Evolutionary conservation across 805 yeast genomes (phyloP).

Genomic region (Teunomyces funiuensis): DNA sequence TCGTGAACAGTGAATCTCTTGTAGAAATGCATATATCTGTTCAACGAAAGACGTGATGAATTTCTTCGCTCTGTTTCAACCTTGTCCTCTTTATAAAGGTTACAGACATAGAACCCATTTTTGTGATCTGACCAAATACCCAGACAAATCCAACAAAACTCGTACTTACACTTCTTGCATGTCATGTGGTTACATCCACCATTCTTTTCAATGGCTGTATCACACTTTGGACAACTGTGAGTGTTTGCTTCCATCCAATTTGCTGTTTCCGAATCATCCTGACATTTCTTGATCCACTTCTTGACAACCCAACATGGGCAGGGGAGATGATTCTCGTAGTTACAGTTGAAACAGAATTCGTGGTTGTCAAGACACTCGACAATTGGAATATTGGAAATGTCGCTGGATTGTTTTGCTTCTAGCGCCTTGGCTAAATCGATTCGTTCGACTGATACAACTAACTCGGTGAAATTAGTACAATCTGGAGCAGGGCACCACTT

Average conservation of each 20-base stretch:
- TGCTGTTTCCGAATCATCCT: slow-evolving; percentile 83
- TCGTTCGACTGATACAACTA: slow-evolving; percentile 16
- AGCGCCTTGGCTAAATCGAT: slow-evolving; percentile 17
- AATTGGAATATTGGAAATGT: slow-evolving; percentile 49
- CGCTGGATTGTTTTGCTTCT: slow-evolving; percentile 9
- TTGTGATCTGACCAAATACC: slow-evolving; percentile 75
- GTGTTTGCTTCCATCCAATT: slow-evolving; percentile 88
- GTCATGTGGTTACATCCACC: slow-evolving; percentile 98
- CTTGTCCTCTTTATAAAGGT: slow-evolving; percentile 38
- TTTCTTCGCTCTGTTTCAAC: slow-evolving; percentile 42
- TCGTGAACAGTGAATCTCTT: slow-evolving; percentile 75
- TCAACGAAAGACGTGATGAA: slow-evolving; percentile 48
- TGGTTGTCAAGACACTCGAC: slow-evolving; percentile 69
- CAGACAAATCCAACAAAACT: slow-evolving; percentile 93
- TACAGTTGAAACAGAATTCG: slow-evolving; percentile 77
- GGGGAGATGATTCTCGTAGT: slow-evolving; percentile 76
- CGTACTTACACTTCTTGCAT: slow-evolving; percentile 71
- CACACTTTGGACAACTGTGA: slow-evolving; percentile 82
- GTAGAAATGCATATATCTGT: slow-evolving; percentile 73
- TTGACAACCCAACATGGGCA: slow-evolving; percentile 71
- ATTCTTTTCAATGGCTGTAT: slow-evolving; percentile 77
- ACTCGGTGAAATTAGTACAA: slow-evolving; percentile 59
- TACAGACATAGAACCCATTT: slow-evolving; percentile 64
- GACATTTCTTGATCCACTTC: slow-evolving; percentile 75
- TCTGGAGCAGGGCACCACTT: slow-evolving; percentile 88